phyloP scores from a whole-genome alignment of 2,329 filamentous ascomycete genomes.

The Lomentospora prolificans region DNA sequence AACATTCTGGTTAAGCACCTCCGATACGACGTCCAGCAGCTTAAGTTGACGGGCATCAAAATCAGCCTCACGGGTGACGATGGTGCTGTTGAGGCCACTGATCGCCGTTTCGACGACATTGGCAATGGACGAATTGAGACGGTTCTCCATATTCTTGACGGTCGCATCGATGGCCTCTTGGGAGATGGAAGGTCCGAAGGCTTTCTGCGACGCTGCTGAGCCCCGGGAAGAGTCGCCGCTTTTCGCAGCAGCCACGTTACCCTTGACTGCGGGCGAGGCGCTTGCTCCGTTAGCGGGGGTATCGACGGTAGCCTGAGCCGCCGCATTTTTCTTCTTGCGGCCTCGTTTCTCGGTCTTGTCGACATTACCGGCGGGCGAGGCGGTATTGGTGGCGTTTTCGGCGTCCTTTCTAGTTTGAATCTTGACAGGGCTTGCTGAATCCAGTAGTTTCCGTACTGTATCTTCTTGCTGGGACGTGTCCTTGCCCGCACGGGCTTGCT shows the following conservation, averaged over 20 bases:
- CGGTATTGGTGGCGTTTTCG: slow-evolving; percentile 27
- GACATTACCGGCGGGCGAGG: slow-evolving; percentile 14
- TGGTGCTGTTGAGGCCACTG: slow-evolving; percentile 56
- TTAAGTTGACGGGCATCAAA: slow-evolving; percentile 44
- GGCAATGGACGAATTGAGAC: slow-evolving; percentile 38
- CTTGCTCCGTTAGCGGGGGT: slow-evolving; percentile 30
- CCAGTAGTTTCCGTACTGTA: not conserved
- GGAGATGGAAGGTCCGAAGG: slow-evolving; percentile 19
- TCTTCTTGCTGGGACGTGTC: slow-evolving; percentile 21
- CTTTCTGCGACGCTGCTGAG: slow-evolving; percentile 14
- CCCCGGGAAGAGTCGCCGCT: slow-evolving; percentile 10
- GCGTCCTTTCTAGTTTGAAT: slow-evolving; percentile 34
- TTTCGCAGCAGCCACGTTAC: slow-evolving; percentile 23
- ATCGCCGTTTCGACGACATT: slow-evolving; percentile 41
- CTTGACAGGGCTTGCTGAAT: slow-evolving; percentile 14
- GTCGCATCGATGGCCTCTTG: slow-evolving; percentile 42
- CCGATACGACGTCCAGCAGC: slow-evolving; percentile 47
- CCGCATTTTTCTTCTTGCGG: slow-evolving; percentile 55
- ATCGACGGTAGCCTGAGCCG: slow-evolving; percentile 26
- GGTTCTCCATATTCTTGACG: slow-evolving; percentile 42
- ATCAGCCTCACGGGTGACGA: slow-evolving; percentile 37
- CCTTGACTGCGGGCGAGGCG: slow-evolving; percentile 18
- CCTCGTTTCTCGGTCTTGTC: slow-evolving; percentile 55
- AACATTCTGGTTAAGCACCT: slow-evolving; percentile 52
- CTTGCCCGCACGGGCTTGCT: slow-evolving; percentile 21